Conservation (phyloP, 2,329 filamentous ascomycete species). For the Fusarium sambucinum region DNA sequence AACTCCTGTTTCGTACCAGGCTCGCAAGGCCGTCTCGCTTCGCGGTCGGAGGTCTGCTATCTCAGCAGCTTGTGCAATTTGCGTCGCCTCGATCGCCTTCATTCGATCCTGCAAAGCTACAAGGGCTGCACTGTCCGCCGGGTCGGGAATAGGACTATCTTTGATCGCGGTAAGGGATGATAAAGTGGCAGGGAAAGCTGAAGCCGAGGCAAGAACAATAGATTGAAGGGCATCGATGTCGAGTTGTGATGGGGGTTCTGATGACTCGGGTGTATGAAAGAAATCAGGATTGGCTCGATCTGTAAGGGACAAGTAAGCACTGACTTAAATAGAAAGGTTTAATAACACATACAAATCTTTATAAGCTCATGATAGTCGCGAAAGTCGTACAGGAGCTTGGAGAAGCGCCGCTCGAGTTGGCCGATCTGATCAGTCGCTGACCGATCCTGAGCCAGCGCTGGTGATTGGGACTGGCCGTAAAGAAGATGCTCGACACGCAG, state of each 20-base stretch:
- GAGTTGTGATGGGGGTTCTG: conserved; percentile 65
- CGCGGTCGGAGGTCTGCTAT: conserved; percentile 72
- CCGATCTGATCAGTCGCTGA: conserved; percentile 61
- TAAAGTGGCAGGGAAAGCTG: conserved; percentile 66
- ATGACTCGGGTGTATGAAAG: conserved; percentile 62
- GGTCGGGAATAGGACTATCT: conserved; percentile 68
- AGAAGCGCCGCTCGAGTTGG: conserved; percentile 67
- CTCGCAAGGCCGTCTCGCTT: conserved; percentile 72
- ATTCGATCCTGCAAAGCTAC: conserved; percentile 72
- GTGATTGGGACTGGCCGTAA: conserved; percentile 59
- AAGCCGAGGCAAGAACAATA: conserved; percentile 67
- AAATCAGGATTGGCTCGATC: conserved; percentile 67
- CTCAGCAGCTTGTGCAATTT: conserved; percentile 71
- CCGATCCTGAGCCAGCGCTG: conserved; percentile 51
- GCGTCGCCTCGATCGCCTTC: conserved; percentile 69
- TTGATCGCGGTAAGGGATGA: conserved; percentile 69
- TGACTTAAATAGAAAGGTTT: not conserved
- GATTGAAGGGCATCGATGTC: conserved; percentile 64
- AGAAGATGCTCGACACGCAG: conserved; percentile 70
- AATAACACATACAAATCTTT: conserved; percentile 66
- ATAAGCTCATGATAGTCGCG: conserved; percentile 71
- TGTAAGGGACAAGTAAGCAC: conserved; percentile 43
- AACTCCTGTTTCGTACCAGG: conserved; percentile 81
- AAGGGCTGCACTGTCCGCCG: conserved; percentile 66
- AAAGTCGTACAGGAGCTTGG: conserved; percentile 61